phyloP scores from a whole-genome alignment of 352 stramenopile genomes.

The Phytophthora citricola region DNA sequence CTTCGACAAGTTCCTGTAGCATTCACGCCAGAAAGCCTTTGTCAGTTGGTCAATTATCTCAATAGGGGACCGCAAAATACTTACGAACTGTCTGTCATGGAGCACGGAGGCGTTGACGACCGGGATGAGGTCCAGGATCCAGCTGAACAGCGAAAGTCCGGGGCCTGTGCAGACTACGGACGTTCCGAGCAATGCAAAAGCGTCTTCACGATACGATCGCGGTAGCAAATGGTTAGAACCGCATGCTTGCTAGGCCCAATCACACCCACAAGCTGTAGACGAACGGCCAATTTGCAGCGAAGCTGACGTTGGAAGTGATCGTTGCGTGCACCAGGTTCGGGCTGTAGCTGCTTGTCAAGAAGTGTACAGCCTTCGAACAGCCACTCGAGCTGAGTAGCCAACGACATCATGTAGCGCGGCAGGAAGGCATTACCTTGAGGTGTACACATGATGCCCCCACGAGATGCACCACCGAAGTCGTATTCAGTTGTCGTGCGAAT shows the following conservation, averaged over 20 bases:
- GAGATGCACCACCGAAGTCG: conserved; percentile 71
- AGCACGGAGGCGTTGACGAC: conserved; percentile 77
- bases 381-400: conserved; percentile 79
- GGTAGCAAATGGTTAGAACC: conserved; percentile 83
- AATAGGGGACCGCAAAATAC: conserved; percentile 25
- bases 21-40: conserved; percentile 11
- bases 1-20: conserved; percentile 73
- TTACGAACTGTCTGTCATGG: conserved; percentile 79
- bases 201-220: conserved; percentile 85
- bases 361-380: conserved; percentile 68
- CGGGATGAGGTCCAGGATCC: conserved; percentile 88
- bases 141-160: conserved; percentile 84
- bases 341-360: conserved; percentile 48
- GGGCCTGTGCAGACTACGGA: conserved; percentile 62
- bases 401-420: conserved; percentile 88
- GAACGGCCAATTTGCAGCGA: conserved; percentile 77
- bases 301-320: conserved; percentile 57
- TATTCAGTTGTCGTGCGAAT: conserved; percentile 72
- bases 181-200: conserved; percentile 77
- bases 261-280: conserved; percentile 79
- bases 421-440: conserved; percentile 72
- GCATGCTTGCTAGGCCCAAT: conserved; percentile 80
- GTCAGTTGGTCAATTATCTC: conserved; percentile 15
- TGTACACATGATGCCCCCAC: conserved; percentile 81
- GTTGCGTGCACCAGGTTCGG: conserved; percentile 21